Evolutionary conservation across 257 asterid species (phyloP).

Genomic region (Echites panduratus): DNA sequence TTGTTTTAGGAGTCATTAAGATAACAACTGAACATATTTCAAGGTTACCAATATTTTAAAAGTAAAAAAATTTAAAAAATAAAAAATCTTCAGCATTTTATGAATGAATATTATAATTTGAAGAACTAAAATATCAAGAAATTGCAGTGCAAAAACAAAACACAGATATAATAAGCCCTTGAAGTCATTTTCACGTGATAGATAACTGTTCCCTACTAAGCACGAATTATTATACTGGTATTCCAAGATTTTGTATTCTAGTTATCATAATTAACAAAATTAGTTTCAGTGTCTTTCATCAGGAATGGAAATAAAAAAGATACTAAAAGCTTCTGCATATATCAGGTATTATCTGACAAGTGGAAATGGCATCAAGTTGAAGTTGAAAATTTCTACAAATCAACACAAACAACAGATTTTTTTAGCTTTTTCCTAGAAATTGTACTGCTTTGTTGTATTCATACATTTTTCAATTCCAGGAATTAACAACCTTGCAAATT

Average conservation of each 20-base stretch:
- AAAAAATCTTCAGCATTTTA: not conserved
- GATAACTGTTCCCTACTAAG: not conserved
- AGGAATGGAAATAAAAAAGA: not conserved
- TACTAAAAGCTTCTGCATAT: not conserved
- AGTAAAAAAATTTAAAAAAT: no score
- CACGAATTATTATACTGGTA: not conserved
- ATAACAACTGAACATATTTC: not conserved
- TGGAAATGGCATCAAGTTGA: not conserved
- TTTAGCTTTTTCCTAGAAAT: not conserved
- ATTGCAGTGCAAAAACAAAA: not conserved
- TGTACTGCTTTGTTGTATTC: not conserved
- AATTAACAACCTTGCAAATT: not conserved
- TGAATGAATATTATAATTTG: not conserved
- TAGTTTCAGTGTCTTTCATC: not conserved
- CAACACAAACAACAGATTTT: not conserved
- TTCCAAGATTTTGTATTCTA: not conserved
- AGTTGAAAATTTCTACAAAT: not conserved
- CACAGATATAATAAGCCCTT: not conserved
- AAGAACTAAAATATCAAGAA: not conserved
- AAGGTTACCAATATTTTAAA: not conserved
- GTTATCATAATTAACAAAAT: not conserved
- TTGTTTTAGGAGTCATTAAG: not conserved
- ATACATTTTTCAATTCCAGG: not conserved
- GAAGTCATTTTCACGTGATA: not conserved
- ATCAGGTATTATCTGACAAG: conserved; percentile 1